Percentiles rank a stretch among this genome's conserved stretches.
phyloP scores from a whole-genome alignment of 768 basidiomycete species.

The Macrocybe gigantea region DNA sequence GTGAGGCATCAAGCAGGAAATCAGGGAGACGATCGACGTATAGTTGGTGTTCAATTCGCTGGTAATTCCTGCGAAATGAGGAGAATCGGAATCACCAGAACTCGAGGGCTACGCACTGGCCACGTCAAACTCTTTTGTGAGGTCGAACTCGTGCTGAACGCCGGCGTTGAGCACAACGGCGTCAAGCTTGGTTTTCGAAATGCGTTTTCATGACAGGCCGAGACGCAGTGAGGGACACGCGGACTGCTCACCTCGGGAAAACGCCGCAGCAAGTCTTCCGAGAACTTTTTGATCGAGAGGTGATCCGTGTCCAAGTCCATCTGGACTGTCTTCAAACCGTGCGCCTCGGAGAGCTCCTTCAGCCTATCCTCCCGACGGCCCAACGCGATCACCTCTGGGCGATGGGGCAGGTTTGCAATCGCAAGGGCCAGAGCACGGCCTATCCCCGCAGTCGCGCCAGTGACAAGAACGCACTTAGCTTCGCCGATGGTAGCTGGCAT shows the following conservation, averaged over 20 bases:
- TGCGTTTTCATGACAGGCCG: not conserved
- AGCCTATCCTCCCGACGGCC: conserved; percentile 51
- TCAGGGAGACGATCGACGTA: conserved; percentile 39
- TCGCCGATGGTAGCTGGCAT: conserved; percentile 3
- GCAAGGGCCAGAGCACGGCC: conserved; percentile 50
- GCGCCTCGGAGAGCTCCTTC: conserved; percentile 36
- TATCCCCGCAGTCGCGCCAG: conserved; percentile 10
- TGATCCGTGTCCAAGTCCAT: conserved; percentile 38
- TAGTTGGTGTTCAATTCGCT: conserved; percentile 53
- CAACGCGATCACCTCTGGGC: conserved; percentile 43
- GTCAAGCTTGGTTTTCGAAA: conserved; percentile 36
- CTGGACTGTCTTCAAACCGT: conserved; percentile 33
- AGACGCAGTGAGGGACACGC: not conserved
- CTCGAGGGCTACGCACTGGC: conserved; percentile 25
- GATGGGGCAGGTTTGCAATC: conserved; percentile 38
- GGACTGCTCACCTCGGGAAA: conserved; percentile 40
- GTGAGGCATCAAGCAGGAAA: conserved; percentile 47
- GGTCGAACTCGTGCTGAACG: conserved; percentile 43
- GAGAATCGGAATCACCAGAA: not conserved
- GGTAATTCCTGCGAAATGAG: conserved; percentile 26
- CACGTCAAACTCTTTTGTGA: conserved; percentile 36
- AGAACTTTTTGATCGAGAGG: conserved; percentile 31
- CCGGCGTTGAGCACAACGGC: conserved; percentile 49
- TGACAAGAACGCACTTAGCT: conserved; percentile 17
- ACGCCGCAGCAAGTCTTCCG: conserved; percentile 31